A percentile compares a stretch with the other conserved stretches of the same genome.
phyloP scores from a whole-genome alignment of 208 protist genomes.

The Crithidia sp. region DNA sequence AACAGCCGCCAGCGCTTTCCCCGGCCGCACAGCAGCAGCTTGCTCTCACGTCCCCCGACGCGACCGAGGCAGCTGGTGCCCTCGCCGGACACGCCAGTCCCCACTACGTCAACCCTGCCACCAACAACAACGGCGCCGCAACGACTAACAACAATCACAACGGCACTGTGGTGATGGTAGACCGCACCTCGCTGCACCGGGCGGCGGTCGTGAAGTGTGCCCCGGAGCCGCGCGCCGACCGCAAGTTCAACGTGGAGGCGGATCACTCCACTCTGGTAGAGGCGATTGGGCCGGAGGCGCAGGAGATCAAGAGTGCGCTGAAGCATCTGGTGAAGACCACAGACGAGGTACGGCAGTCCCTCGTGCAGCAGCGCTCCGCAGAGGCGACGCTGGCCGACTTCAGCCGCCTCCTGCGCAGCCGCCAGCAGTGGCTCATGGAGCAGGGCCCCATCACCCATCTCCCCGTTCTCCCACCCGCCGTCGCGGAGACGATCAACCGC shows the following conservation, averaged over 20 bases:
- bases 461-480: conserved; percentile 38
- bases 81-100: neutral
- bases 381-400: conserved; percentile 72
- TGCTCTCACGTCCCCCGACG: neutral
- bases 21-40: neutral
- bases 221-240: conserved; percentile 28
- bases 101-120: neutral
- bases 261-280: conserved; percentile 34
- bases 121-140: neutral
- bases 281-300: conserved; percentile 35
- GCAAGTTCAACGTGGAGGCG: conserved; percentile 36
- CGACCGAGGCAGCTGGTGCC: neutral
- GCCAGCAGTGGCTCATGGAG: conserved; percentile 57
- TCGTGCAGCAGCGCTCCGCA: conserved; percentile 40
- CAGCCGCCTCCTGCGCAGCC: conserved; percentile 51
- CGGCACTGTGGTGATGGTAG: conserved; percentile 1
- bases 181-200: conserved; percentile 29
- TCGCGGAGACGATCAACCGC: conserved; percentile 47
- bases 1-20: neutral
- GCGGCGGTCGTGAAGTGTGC: conserved; percentile 30
- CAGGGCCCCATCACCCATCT: conserved; percentile 32
- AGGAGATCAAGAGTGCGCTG: conserved; percentile 38
- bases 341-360: conserved; percentile 37
- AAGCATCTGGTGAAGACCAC: conserved; percentile 38
- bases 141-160: neutral